phyloP scores from a whole-genome alignment of 225 moss, liverwort and hornwort genomes.

The Asterella californica region DNA sequence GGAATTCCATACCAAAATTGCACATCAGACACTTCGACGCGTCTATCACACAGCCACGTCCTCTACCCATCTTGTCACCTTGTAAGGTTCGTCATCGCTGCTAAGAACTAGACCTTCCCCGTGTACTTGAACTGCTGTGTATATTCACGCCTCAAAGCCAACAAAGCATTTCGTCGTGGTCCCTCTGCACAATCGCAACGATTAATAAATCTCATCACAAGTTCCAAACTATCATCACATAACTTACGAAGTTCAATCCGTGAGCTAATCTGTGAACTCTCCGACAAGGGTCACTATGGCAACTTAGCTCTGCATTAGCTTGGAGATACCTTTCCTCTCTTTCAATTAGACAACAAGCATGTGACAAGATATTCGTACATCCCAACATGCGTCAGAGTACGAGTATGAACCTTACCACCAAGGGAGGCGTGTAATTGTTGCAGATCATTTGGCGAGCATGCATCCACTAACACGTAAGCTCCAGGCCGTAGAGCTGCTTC shows the following conservation, averaged over 20 bases:
- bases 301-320: background rate
- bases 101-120: slow-evolving; percentile 65
- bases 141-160: slow-evolving; percentile 71
- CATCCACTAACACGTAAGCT: slow-evolving; percentile 79
- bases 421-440: slow-evolving; percentile 86
- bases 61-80: background rate
- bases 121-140: slow-evolving; percentile 85
- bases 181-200: slow-evolving; percentile 61
- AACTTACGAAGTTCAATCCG: background rate
- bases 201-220: background rate
- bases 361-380: background rate
- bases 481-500: slow-evolving; percentile 82
- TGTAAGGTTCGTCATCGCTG: background rate
- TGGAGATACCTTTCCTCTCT: background rate
- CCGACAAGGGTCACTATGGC: background rate
- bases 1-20: background rate
- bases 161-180: slow-evolving; percentile 74
- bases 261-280: background rate
- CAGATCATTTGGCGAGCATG: slow-evolving; percentile 84
- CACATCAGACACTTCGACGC: background rate
- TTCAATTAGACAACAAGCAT: background rate
- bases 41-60: background rate
- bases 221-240: background rate
- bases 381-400: background rate
- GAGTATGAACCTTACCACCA: slow-evolving; percentile 52